Conservation (phyloP, 257 asterid species). For the Paraleonurus japonicus region DNA sequence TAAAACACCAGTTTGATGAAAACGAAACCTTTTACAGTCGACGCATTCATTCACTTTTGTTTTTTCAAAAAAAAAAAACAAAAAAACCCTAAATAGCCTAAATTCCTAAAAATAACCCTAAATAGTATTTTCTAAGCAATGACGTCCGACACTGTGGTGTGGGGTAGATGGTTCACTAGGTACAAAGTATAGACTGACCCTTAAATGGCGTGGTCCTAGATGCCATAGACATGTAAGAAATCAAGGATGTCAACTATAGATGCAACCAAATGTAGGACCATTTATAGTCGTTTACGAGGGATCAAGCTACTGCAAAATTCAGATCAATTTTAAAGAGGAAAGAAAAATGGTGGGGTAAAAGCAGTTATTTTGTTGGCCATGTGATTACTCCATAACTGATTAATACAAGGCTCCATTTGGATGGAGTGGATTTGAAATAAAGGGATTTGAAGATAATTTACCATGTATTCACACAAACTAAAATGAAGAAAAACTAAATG, state of each 20-base stretch:
- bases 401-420: too few relatives aligned
- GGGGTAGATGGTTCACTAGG: neutral
- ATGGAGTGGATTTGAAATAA: too few relatives aligned
- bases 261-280: neutral
- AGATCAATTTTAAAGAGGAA: neutral
- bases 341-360: neutral
- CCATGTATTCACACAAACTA: too few relatives aligned
- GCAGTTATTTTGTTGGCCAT: neutral
- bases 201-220: neutral
- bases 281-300: neutral
- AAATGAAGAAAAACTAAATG: too few relatives aligned
- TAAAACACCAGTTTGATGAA: too few relatives aligned
- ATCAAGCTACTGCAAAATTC: neutral
- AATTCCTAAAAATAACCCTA: too few relatives aligned
- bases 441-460: too few relatives aligned
- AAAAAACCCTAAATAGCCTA: too few relatives aligned
- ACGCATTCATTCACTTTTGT: too few relatives aligned
- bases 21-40: too few relatives aligned
- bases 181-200: neutral
- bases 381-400: neutral
- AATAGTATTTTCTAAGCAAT: neutral
- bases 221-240: neutral
- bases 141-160: neutral
- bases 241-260: neutral
- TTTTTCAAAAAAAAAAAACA: too few relatives aligned